phyloP scores from a whole-genome alignment of 75 land plant genomes.

The Selaginella moellendorffii region DNA sequence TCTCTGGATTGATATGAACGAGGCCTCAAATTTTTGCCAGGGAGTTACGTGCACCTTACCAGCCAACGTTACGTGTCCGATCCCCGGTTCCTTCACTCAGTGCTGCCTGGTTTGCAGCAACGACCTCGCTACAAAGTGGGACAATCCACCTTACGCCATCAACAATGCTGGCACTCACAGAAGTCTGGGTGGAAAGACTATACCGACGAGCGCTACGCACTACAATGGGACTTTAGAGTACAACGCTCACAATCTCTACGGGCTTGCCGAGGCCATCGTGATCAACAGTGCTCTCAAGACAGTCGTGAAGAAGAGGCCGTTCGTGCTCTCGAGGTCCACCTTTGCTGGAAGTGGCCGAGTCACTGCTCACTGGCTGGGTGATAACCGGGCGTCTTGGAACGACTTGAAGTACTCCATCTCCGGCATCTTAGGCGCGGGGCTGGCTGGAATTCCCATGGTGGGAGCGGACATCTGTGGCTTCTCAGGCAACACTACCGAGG shows the following conservation, averaged over 20 bases:
- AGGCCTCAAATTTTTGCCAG: constrained; percentile 28
- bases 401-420: constrained; percentile 58
- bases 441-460: constrained; percentile 71
- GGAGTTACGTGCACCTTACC: constrained; percentile 25
- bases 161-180: constrained; percentile 22
- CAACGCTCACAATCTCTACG: constrained; percentile 60
- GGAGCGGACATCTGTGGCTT: constrained; percentile 87
- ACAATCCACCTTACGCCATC: constrained; percentile 54
- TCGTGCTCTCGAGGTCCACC: constrained; percentile 55
- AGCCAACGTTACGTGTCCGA: constrained; percentile 16
- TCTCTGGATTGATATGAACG: constrained; percentile 82
- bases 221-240: constrained; percentile 46
- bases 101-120: constrained; percentile 26
- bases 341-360: constrained; percentile 56
- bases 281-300: constrained; percentile 41
- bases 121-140: constrained; percentile 31
- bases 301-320: constrained; percentile 39
- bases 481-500: constrained; percentile 43
- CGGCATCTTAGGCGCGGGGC: constrained; percentile 42
- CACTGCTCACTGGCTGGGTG: constrained; percentile 80
- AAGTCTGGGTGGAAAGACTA: constrained; percentile 31
- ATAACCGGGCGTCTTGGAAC: constrained; percentile 62
- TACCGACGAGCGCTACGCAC: constrained; percentile 39
- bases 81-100: constrained; percentile 9
- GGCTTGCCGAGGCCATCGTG: constrained; percentile 45